These are phyloP conservation scores for Podila epicladia DNA, from an alignment of 192 early-diverging fungal species.

Conservation along the genomic window DNA sequence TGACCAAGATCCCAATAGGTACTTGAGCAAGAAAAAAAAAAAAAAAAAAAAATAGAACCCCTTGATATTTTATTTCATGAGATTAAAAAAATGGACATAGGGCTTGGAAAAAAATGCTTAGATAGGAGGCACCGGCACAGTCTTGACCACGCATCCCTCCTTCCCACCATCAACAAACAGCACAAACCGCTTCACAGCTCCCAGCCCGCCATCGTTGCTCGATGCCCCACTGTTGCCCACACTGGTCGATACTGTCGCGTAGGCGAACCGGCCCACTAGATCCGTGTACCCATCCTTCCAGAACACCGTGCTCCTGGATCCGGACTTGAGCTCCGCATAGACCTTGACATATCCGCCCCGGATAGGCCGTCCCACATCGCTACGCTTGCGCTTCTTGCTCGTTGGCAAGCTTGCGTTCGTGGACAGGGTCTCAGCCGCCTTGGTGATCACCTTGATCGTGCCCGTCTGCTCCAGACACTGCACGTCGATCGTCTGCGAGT, in stretches of 20 bases:
- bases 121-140: conserved; percentile 27
- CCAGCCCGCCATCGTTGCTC: background rate
- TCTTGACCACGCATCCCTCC: conserved; percentile 44
- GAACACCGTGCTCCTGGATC: conserved; percentile 29
- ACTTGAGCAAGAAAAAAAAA: background rate
- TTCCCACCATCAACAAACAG: conserved; percentile 45
- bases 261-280: conserved; percentile 59
- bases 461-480: conserved; percentile 53
- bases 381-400: background rate
- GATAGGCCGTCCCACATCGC: conserved; percentile 23
- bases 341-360: conserved; percentile 62
- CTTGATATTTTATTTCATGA: background rate
- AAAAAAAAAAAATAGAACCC: background rate
- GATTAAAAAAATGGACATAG: background rate
- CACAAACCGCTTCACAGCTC: conserved; percentile 29
- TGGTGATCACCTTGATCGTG: conserved; percentile 45
- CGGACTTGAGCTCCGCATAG: conserved; percentile 50
- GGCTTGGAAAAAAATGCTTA: background rate
- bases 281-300: conserved; percentile 67
- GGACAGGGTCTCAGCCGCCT: background rate
- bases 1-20: too few relatives aligned
- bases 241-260: conserved; percentile 52
- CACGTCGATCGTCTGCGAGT: conserved; percentile 52
- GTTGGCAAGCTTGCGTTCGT: background rate
- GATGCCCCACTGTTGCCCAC: background rate